These are phyloP conservation scores for Neurospora sp. DNA, from an alignment of 495 filamentous ascomycete genomes.

Conservation along the genomic window DNA sequence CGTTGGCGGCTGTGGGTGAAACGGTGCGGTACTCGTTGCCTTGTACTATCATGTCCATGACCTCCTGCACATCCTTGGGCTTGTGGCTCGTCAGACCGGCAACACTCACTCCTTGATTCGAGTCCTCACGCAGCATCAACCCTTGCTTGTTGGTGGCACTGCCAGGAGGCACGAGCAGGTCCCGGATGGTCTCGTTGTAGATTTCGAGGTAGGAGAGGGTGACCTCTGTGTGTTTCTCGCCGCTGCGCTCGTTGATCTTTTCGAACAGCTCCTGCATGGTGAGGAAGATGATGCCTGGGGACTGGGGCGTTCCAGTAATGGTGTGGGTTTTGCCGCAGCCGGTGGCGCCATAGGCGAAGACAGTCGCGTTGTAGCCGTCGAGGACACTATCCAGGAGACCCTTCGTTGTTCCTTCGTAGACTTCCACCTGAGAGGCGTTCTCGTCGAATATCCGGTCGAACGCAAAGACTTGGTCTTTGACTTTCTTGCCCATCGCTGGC, in stretches of 20 bases:
- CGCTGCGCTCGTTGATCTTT: slow-evolving; percentile 72
- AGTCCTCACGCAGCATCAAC: slow-evolving; percentile 90
- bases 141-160: slow-evolving; percentile 55
- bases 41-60: slow-evolving; percentile 98
- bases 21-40: slow-evolving; percentile 93
- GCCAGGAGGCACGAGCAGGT: slow-evolving; percentile 77
- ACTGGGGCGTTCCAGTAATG: slow-evolving; percentile 76
- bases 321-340: slow-evolving; percentile 96
- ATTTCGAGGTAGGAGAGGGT: slow-evolving; percentile 96
- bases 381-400: slow-evolving; percentile 85
- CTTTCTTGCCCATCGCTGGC: slow-evolving; percentile 68
- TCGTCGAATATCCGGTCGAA: slow-evolving; percentile 98
- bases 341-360: slow-evolving; percentile 96
- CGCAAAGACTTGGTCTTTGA: slow-evolving; percentile 95
- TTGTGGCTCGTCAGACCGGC: slow-evolving; percentile 86
- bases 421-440: slow-evolving; percentile 81
- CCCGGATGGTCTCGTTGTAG: slow-evolving; percentile 98
- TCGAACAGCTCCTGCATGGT: slow-evolving; percentile 99
- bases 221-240: slow-evolving; percentile 81
- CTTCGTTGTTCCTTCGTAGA: slow-evolving; percentile 91
- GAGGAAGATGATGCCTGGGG: slow-evolving; percentile 95
- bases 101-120: slow-evolving; percentile 86
- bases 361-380: slow-evolving; percentile 97
- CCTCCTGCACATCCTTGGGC: slow-evolving; percentile 72
- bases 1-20: slow-evolving; percentile 95